Evolutionary conservation across 2,329 filamentous ascomycete genomes (phyloP), one percentile per base, ranked within the genome.

Genomic region (Cladophialophora immunda): DNA sequence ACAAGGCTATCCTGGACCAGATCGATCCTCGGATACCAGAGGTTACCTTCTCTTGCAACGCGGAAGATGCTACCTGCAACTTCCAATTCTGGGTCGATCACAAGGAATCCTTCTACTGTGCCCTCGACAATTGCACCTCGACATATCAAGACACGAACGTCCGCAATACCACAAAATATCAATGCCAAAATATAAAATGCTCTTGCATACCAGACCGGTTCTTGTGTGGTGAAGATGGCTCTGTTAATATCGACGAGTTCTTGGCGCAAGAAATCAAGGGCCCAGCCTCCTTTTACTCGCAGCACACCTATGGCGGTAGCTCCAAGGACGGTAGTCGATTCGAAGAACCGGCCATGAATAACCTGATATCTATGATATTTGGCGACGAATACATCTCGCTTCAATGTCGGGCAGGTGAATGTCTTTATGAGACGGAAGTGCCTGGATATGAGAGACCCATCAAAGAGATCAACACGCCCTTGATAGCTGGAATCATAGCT

Each of bases 41-140:
- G 78, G 95, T 96, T 27, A 99, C 95, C 0, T 99, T 99, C 76
- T 93, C 90, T 32, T 99, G 95, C 79, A 88, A 94, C 75, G 88
- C 87, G 38, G 88, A 91, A 59, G 84, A 88, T 4, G 84, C 87
- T 22, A 88, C 90, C 22, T 99, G 95, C 76, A 95, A 97, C 77
- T 99, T 99, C 73, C 95, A 99, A 80, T 99, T 99, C 81, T 99
- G 95, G 94, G 93, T 99, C 56, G 94, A 96, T 73, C 87, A 94
- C 72, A 85, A 87, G 70, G 95, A 99, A 80, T 98, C 95, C 1
- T 99, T 99, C 83, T 99, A 97, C 80, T 99, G 96, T 81, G 89
- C 91, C 69, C 84, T 99, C 66, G 88, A 92, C 74, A 90, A 90
- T 17, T 99, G 95, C 81, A 80, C 87, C 17, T 95, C 92, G 74